Evolutionary conservation across 2,329 filamentous ascomycete species (phyloP).

Genomic region (Diaporthe velutina): DNA sequence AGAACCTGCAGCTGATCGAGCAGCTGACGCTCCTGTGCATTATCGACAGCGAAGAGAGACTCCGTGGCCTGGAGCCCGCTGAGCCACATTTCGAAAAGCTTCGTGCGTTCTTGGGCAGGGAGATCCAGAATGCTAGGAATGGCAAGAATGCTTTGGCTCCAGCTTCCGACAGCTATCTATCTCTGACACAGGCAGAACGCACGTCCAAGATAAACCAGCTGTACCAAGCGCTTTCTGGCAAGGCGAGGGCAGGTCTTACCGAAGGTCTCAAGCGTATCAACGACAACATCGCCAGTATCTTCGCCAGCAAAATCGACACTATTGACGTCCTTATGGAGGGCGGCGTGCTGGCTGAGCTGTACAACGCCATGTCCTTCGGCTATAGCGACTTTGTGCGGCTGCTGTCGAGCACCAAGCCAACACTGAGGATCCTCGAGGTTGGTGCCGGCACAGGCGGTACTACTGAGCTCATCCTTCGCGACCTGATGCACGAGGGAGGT

Average conservation of each 20-base stretch:
- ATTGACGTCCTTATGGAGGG: slow-evolving; percentile 30
- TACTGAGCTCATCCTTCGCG: slow-evolving; percentile 43
- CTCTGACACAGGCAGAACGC: neutral
- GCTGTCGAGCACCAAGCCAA: slow-evolving; percentile 30
- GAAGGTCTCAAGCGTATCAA: slow-evolving; percentile 3
- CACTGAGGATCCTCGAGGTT: slow-evolving; percentile 50
- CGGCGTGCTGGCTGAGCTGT: slow-evolving; percentile 9
- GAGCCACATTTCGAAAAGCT: neutral
- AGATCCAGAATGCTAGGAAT: neutral
- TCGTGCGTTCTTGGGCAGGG: neutral
- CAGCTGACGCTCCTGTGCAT: slow-evolving; percentile 16
- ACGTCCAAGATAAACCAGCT: neutral
- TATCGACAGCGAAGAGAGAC: neutral
- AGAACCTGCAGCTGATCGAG: slow-evolving; percentile 8
- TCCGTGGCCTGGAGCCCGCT: neutral
- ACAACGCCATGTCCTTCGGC: slow-evolving; percentile 32
- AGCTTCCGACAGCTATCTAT: neutral
- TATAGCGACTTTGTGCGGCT: slow-evolving; percentile 6
- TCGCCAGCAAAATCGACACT: neutral
- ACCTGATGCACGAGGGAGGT: neutral
- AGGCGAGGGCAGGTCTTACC: neutral
- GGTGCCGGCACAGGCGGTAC: slow-evolving; percentile 52
- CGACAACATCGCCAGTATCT: neutral
- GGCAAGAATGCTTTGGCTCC: neutral
- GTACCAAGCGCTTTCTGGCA: neutral